Conservation (phyloP, 108 stramenopile species). For the Stephanodiscus minutulus region DNA sequence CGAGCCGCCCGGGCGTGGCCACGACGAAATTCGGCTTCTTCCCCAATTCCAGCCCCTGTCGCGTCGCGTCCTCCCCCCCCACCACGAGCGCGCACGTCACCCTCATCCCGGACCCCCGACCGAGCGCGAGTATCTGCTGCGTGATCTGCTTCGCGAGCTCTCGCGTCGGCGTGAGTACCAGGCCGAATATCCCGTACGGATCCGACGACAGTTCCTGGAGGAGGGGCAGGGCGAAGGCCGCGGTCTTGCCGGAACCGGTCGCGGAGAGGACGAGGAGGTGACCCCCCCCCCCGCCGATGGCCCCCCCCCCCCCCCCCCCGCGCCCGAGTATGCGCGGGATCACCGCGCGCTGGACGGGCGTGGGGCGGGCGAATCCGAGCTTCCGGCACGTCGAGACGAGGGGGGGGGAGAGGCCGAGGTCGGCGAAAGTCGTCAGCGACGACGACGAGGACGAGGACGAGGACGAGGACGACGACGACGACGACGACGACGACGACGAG, state of each 20-base stretch:
- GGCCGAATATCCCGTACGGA: slow-evolving; percentile 92
- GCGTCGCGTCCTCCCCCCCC: slow-evolving; percentile 88
- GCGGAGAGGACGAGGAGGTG: slow-evolving; percentile 77
- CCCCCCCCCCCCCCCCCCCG: not conserved
- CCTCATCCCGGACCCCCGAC: slow-evolving; percentile 70
- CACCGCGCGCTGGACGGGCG: slow-evolving; percentile 71
- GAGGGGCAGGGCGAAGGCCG: slow-evolving; percentile 91
- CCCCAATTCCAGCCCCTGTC: slow-evolving; percentile 72
- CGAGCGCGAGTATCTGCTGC: slow-evolving; percentile 92
- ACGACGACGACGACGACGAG: too few relatives aligned
- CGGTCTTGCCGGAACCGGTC: slow-evolving; percentile 92
- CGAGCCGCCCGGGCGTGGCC: slow-evolving; percentile 94
- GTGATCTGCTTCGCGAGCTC: slow-evolving; percentile 98
- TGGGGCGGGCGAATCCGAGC: slow-evolving; percentile 69
- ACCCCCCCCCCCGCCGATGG: slow-evolving; percentile 9
- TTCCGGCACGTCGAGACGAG: slow-evolving; percentile 69
- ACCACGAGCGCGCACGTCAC: slow-evolving; percentile 83
- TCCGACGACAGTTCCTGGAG: slow-evolving; percentile 80
- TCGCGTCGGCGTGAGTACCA: slow-evolving; percentile 92
- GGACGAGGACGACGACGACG: too few relatives aligned
- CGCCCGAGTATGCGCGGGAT: slow-evolving; percentile 67
- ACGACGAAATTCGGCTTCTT: slow-evolving; percentile 93
- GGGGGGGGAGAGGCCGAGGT: slow-evolving; percentile 65
- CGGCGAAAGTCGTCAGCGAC: slow-evolving; percentile 54
- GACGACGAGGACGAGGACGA: not conserved